These are phyloP conservation scores for Rhodotorula diobovata DNA, from an alignment of 768 basidiomycete genomes.

Conservation along the genomic window DNA sequence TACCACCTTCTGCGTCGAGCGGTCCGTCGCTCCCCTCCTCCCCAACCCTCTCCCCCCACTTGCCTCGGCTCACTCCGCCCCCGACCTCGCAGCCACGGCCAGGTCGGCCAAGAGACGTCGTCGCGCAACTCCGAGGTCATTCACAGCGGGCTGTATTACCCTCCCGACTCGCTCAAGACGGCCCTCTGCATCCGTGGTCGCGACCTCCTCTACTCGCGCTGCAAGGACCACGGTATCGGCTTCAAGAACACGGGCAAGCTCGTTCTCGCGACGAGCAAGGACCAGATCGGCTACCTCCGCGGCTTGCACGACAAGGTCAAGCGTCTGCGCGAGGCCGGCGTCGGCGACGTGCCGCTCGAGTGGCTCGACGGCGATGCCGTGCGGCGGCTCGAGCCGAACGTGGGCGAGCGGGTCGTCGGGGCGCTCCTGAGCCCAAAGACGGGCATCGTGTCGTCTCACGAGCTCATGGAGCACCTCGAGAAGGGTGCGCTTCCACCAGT, in stretches of 20 bases:
- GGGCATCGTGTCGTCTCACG: slow-evolving; percentile 84
- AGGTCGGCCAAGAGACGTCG: slow-evolving; percentile 84
- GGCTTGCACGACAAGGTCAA: slow-evolving; percentile 62
- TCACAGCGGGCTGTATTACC: slow-evolving; percentile 57
- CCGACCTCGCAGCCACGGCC: slow-evolving; percentile 32
- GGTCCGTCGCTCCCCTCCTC: slow-evolving; percentile 51
- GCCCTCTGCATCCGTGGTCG: slow-evolving; percentile 79
- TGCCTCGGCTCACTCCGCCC: neutral
- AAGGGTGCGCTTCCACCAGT: slow-evolving; percentile 42
- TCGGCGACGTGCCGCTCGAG: slow-evolving; percentile 53
- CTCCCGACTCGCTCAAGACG: slow-evolving; percentile 82
- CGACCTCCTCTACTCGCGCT: slow-evolving; percentile 73
- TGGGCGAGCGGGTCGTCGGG: slow-evolving; percentile 64
- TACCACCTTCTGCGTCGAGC: slow-evolving; percentile 75
- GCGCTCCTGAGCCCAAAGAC: slow-evolving; percentile 81
- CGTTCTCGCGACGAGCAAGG: slow-evolving; percentile 65
- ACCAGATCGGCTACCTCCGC: slow-evolving; percentile 66
- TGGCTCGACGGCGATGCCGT: slow-evolving; percentile 67
- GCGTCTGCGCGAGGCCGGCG: slow-evolving; percentile 57
- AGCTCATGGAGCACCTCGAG: slow-evolving; percentile 75
- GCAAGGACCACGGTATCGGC: slow-evolving; percentile 60
- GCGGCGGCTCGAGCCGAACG: slow-evolving; percentile 70
- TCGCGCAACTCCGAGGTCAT: slow-evolving; percentile 87
- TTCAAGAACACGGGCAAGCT: slow-evolving; percentile 78
- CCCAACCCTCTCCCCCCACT: neutral